Conservation (phyloP, 805 yeast genomes). For the Wickerhamiella cacticola region DNA sequence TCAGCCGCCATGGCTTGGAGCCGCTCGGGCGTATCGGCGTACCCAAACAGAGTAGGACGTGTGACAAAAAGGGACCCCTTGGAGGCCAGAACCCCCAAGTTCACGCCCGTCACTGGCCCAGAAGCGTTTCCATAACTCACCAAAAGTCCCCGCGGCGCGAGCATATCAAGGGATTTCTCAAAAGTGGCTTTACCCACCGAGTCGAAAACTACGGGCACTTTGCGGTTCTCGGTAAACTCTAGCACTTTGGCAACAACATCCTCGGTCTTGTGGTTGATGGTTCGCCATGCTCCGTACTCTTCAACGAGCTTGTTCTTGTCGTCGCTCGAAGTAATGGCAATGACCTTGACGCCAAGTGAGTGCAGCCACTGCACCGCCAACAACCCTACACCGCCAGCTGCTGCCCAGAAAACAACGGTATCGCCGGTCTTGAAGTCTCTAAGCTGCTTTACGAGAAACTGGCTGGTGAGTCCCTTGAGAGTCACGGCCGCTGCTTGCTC, state of each 20-base stretch:
- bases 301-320: constrained; percentile 60
- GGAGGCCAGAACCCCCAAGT: constrained; percentile 37
- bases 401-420: constrained; percentile 69
- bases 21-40: constrained; percentile 44
- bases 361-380: constrained; percentile 53
- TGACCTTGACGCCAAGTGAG: constrained; percentile 60
- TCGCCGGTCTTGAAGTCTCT: constrained; percentile 60
- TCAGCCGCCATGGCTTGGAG: constrained; percentile 33
- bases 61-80: constrained; percentile 47
- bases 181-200: constrained; percentile 52
- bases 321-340: constrained; percentile 71
- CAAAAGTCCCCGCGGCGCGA: constrained; percentile 57
- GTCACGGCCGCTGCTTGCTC: constrained; percentile 47
- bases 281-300: constrained; percentile 62
- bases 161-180: constrained; percentile 45
- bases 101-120: constrained; percentile 67
- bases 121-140: constrained; percentile 78
- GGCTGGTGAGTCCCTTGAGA: constrained; percentile 65
- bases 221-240: constrained; percentile 27
- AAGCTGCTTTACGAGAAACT: constrained; percentile 56
- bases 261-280: constrained; percentile 35
- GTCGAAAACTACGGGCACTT: constrained; percentile 29
- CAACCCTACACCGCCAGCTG: constrained; percentile 91
- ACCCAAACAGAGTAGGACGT: constrained; percentile 53
- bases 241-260: constrained; percentile 25